A percentile compares a stretch with the other conserved stretches of the same genome.
These are phyloP conservation scores for Cochlearia excelsa DNA, from an alignment of 345 rosid species.

Conservation along the genomic window DNA sequence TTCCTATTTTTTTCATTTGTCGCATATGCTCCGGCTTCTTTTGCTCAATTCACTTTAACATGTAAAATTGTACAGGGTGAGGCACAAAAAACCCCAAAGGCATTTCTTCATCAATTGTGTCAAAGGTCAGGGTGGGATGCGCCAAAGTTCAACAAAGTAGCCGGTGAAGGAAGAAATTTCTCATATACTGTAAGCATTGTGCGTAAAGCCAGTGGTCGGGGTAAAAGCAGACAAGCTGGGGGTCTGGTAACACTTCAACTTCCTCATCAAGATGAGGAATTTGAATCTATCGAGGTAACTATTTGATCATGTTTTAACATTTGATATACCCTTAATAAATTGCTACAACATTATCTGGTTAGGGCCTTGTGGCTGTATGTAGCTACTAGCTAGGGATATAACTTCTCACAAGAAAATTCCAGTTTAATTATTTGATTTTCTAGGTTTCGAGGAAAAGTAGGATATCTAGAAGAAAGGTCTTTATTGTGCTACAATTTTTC, in stretches of 20 bases:
- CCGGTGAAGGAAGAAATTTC: slow-evolving; percentile 44
- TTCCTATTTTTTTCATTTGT: slow-evolving; percentile 11
- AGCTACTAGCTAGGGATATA: slow-evolving; percentile 2
- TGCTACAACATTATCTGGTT: slow-evolving; percentile 7
- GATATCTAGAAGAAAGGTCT: slow-evolving; percentile 17
- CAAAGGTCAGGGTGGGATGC: slow-evolving; percentile 93
- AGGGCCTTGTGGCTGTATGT: slow-evolving; percentile 4
- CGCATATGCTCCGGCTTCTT: slow-evolving; percentile 18
- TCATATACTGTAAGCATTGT: slow-evolving; percentile 68
- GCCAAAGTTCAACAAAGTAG: slow-evolving; percentile 74
- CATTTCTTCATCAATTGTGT: slow-evolving; percentile 86
- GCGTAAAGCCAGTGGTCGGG: slow-evolving; percentile 88
- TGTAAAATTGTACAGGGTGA: slow-evolving; percentile 58
- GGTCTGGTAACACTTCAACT: slow-evolving; percentile 80
- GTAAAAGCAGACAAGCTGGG: slow-evolving; percentile 88
- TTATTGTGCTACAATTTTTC: slow-evolving; percentile 1
- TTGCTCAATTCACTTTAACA: slow-evolving; percentile 2
- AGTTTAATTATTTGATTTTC: slow-evolving; percentile 6
- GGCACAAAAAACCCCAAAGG: slow-evolving; percentile 67
- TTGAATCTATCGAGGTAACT: slow-evolving; percentile 71
- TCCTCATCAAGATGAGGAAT: slow-evolving; percentile 53
- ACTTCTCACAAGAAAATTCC: background rate
- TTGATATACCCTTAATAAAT: background rate
- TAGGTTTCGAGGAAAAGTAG: slow-evolving; percentile 9
- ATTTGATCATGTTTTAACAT: slow-evolving; percentile 9